Evolutionary conservation across 495 filamentous ascomycete species (phyloP).

Genomic region (Aspergillus ostianus): DNA sequence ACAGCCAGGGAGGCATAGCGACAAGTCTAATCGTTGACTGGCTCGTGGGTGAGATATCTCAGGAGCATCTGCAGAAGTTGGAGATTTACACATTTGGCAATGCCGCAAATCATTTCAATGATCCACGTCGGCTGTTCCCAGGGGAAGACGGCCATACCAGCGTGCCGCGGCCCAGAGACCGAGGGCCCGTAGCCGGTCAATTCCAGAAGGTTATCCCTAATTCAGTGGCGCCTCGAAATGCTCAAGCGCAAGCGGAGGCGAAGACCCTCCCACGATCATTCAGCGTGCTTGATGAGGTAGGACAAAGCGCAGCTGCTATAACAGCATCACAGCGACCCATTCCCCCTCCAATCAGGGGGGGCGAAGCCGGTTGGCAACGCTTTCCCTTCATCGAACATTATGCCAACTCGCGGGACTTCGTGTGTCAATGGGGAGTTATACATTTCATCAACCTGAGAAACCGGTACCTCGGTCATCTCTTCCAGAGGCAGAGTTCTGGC

Average conservation of each 20-base stretch:
- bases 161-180: not conserved
- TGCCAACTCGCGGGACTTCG: slow-evolving; percentile 72
- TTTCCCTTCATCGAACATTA: slow-evolving; percentile 70
- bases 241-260: slow-evolving; percentile 2
- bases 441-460: slow-evolving; percentile 51
- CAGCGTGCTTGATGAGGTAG: not conserved
- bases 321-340: not conserved
- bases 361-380: not conserved
- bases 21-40: slow-evolving; percentile 73
- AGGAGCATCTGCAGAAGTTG: slow-evolving; percentile 62
- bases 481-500: slow-evolving; percentile 62
- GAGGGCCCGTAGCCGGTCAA: not conserved
- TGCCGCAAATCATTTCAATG: slow-evolving; percentile 87
- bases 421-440: slow-evolving; percentile 72
- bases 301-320: not conserved
- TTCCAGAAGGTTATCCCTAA: not conserved
- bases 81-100: slow-evolving; percentile 87
- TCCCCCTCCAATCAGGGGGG: not conserved
- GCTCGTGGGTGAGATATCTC: slow-evolving; percentile 72
- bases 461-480: slow-evolving; percentile 74
- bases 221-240: too few relatives aligned
- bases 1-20: slow-evolving; percentile 82
- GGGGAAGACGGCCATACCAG: not conserved
- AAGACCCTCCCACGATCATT: not conserved
- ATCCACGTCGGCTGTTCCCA: slow-evolving; percentile 49